Percentiles rank a stretch among this genome's conserved stretches.
phyloP scores from a whole-genome alignment of 2,329 filamentous ascomycete genomes.

The Sphaerulina vaccinii region DNA sequence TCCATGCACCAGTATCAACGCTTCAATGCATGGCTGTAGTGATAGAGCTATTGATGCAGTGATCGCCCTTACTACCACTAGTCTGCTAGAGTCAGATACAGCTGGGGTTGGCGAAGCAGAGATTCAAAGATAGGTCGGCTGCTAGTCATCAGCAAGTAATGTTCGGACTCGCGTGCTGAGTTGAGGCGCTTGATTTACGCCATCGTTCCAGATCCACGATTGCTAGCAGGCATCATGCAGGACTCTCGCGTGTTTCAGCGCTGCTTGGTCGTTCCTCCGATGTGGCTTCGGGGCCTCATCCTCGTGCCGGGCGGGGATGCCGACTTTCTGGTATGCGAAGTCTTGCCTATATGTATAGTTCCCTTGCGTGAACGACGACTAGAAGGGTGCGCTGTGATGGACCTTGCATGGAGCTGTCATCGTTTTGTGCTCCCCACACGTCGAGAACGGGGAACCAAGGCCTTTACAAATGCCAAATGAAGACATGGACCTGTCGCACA shows the following conservation, averaged over 20 bases:
- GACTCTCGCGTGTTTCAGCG: conserved; percentile 22
- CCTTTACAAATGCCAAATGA: conserved; percentile 8
- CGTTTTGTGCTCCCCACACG: conserved; percentile 3
- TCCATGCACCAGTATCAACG: conserved; percentile 10
- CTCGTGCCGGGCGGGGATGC: conserved; percentile 4
- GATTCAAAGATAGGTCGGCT: conserved; percentile 5
- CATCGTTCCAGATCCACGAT: conserved; percentile 14
- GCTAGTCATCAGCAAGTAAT: conserved; percentile 18
- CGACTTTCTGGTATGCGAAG: background rate
- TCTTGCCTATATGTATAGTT: background rate
- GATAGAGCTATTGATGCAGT: background rate
- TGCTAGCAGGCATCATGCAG: conserved; percentile 23
- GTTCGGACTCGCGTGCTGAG: conserved; percentile 13
- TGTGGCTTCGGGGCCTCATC: conserved; percentile 18
- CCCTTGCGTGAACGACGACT: conserved; percentile 9
- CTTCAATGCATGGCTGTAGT: conserved; percentile 4
- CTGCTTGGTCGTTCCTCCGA: conserved; percentile 18
- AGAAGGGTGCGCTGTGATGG: background rate
- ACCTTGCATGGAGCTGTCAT: conserved; percentile 14
- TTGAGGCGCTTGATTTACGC: conserved; percentile 16
- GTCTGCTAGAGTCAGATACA: background rate
- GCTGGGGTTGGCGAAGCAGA: conserved; percentile 4
- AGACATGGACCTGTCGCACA: conserved; percentile 13
- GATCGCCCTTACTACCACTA: background rate
- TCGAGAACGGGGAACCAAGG: conserved; percentile 3